Base-by-base conservation (phyloP, 1,284 basidiomycete genomes). In the Earliella scabrosa region DNA sequence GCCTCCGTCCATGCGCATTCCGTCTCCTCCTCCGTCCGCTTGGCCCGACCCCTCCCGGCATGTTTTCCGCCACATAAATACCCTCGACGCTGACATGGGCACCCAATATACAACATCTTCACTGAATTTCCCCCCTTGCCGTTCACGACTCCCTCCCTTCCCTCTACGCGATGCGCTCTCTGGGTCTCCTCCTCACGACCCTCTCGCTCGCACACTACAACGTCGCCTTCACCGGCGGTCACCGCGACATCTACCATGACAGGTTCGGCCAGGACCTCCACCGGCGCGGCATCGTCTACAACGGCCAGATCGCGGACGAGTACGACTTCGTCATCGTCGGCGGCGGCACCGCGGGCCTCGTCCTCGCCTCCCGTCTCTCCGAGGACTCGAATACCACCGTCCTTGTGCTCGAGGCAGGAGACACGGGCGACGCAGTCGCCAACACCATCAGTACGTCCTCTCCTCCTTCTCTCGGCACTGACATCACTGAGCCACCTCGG, bases 301-400 rank as follows among this genome's bases (percentile, higher is more conserved):
- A 74, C 41, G 69, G 68, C 32, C 69, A 75, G 23, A 68, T 77
- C 27, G 67, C 69, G 9, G 66, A 74, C 38, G 71, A 79, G 0
- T 85, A 85, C 67, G 83, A 85, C 68, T 85, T 82, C 66, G 75
- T 85, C 57, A 79, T 85, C 59, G 76, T 76, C 21, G 83, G 85
- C 31, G 90, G 90, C 29, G 90, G 90, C 40, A 80, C 87, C 5
- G 88, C 87, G 4, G 92, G 91, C 26, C 79, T 93, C 20, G 86
- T 86, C 7, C 69, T 93, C 24, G 91, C 90, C 0, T 75, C 82
- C 14, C 81, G 90, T 26, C 77, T 94, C n/a, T 81, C 87, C 0
- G 90, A 89, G 59, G 84, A 89, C 75, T 69, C 77, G 0, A 82
- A 82, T 63, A 77, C 76, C n/a, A 86, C 86, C 1, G 87, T 92